Percentiles rank a stretch among this genome's conserved stretches.
Evolutionary conservation across 2,329 filamentous ascomycete genomes (phyloP).

Genomic region (Colletotrichum paranaense): DNA sequence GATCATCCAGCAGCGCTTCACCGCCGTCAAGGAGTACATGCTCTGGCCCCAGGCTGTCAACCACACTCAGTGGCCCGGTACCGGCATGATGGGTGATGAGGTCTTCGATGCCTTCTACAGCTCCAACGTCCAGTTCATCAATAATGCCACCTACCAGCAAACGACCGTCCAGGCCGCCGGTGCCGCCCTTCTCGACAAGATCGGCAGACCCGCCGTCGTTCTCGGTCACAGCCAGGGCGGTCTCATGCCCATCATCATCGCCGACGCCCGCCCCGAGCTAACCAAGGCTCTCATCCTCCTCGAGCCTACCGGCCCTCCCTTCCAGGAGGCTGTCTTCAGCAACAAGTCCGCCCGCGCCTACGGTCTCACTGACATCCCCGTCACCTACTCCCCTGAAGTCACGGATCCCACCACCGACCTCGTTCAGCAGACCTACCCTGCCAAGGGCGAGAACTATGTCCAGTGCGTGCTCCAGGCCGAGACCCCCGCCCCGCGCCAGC

Average conservation of each 20-base stretch:
- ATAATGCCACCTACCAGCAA: conserved; percentile 49
- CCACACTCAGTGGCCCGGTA: conserved; percentile 57
- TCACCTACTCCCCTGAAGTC: conserved; percentile 59
- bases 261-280: conserved; percentile 53
- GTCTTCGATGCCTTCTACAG: conserved; percentile 55
- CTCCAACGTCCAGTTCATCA: conserved; percentile 51
- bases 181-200: conserved; percentile 54
- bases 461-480: conserved; percentile 50
- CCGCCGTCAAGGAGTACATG: conserved; percentile 45
- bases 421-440: conserved; percentile 42
- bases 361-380: conserved; percentile 60
- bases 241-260: conserved; percentile 52
- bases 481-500: conserved; percentile 45
- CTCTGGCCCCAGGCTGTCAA: conserved; percentile 52
- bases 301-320: conserved; percentile 61
- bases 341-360: conserved; percentile 49
- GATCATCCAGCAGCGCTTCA: conserved; percentile 51
- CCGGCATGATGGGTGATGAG: conserved; percentile 50
- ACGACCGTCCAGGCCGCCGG: conserved; percentile 51
- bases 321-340: conserved; percentile 53
- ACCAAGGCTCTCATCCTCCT: conserved; percentile 55
- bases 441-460: conserved; percentile 37
- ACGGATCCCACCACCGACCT: conserved; percentile 48
- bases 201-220: conserved; percentile 52
- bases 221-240: conserved; percentile 60